Conservation (phyloP, 352 stramenopile genomes). For the Paralagenidium karlingii region DNA sequence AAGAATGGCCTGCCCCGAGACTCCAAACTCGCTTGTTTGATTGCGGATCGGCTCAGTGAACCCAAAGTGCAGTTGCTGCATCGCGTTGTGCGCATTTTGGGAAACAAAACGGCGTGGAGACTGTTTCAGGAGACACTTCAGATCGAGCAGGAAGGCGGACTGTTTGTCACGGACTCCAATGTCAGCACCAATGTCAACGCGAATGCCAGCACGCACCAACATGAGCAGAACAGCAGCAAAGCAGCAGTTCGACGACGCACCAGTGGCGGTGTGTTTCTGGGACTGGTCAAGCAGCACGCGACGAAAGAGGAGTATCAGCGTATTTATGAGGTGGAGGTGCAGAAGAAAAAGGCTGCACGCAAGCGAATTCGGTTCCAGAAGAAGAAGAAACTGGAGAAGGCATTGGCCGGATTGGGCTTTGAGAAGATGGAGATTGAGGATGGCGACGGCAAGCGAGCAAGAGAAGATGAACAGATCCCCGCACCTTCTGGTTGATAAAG, state of each 20-base stretch:
- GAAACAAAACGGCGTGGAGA: constrained; percentile 40
- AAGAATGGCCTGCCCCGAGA: no score
- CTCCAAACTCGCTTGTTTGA: no score
- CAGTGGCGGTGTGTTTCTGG: constrained; percentile 57
- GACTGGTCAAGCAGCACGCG: constrained; percentile 49
- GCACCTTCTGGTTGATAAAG: no score
- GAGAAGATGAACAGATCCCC: constrained; percentile 2
- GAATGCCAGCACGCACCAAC: constrained; percentile 19
- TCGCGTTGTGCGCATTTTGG: constrained; percentile 52
- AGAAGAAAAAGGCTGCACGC: constrained; percentile 64
- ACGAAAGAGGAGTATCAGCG: constrained; percentile 49
- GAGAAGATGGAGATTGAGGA: constrained; percentile 28
- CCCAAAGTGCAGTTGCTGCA: constrained; percentile 59
- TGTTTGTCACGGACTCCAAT: constrained; percentile 27
- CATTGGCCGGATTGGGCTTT: constrained; percentile 38
- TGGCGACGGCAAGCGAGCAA: background rate
- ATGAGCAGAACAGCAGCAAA: no score
- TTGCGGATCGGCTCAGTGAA: constrained; percentile 44
- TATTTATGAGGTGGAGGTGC: constrained; percentile 63
- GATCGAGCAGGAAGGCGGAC: constrained; percentile 45
- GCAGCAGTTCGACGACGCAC: constrained; percentile 56
- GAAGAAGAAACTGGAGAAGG: constrained; percentile 47
- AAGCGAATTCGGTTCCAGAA: constrained; percentile 28
- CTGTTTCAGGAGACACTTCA: constrained; percentile 49
- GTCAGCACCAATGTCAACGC: constrained; percentile 27